Evolutionary conservation across 108 stramenopile genomes (phyloP).

Genomic region (Cyclostephanos invisitatus): DNA sequence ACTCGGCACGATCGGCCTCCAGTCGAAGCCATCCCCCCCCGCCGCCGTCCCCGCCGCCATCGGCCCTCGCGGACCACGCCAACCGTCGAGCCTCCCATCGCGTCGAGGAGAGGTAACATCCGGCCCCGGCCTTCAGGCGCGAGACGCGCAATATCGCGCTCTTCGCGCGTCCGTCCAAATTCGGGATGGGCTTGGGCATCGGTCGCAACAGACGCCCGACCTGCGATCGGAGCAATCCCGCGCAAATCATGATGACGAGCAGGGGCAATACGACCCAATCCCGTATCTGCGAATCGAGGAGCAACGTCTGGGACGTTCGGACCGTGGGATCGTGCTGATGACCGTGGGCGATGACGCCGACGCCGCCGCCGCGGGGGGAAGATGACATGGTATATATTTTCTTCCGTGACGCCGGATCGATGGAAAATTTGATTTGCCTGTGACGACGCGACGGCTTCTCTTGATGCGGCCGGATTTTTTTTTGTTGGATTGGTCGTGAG

Average conservation of each 20-base stretch:
- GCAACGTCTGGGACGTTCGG: slow-evolving; percentile 29
- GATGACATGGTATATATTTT: neutral
- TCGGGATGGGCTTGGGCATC: slow-evolving; percentile 15
- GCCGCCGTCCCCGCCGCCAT: neutral
- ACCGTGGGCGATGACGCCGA: too few species aligned
- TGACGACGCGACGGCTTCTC: too few species aligned
- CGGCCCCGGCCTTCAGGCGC: slow-evolving; percentile 18
- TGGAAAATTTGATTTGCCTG: neutral
- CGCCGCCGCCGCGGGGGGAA: neutral
- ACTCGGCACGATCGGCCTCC: slow-evolving; percentile 36
- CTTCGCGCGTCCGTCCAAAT: slow-evolving; percentile 34
- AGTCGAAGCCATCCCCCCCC: slow-evolving; percentile 23
- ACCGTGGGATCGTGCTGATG: neutral
- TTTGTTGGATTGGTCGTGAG: too few species aligned
- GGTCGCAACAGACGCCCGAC: slow-evolving; percentile 44
- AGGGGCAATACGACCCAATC: slow-evolving; percentile 61
- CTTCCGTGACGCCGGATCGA: too few species aligned
- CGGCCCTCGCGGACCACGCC: slow-evolving; percentile 49
- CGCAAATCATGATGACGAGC: slow-evolving; percentile 51
- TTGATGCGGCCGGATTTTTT: too few species aligned
- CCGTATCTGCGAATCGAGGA: slow-evolving; percentile 47
- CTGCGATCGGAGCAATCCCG: slow-evolving; percentile 38
- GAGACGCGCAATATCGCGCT: slow-evolving; percentile 7
- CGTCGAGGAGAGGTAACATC: slow-evolving; percentile 20
- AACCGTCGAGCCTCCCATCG: slow-evolving; percentile 75